Evolutionary conservation across 75 land plant genomes (phyloP).

Genomic region (Ceratopteris richardii): DNA sequence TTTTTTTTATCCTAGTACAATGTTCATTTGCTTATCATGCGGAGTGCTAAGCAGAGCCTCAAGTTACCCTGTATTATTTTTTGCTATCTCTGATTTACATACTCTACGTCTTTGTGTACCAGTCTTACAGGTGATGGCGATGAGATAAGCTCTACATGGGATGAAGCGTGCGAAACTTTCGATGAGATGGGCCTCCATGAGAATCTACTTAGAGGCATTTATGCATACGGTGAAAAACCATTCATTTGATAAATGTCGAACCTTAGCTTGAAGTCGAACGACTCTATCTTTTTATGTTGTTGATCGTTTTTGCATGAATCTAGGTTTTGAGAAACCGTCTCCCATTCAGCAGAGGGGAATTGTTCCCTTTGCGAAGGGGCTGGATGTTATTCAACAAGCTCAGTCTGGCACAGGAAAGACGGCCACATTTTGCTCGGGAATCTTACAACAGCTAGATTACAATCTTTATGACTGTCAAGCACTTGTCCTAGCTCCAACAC

Average conservation of each 20-base stretch:
- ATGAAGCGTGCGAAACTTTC: constrained; percentile 55
- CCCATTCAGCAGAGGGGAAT: constrained; percentile 73
- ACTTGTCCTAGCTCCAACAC: constrained; percentile 58
- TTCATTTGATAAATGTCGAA: too few relatives aligned
- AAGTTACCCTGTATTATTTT: too few relatives aligned
- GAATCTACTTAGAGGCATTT: constrained; percentile 64
- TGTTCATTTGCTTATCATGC: too few relatives aligned
- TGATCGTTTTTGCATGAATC: too few relatives aligned
- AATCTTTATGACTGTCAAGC: constrained; percentile 50
- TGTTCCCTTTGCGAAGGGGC: constrained; percentile 59
- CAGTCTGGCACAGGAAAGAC: constrained; percentile 77
- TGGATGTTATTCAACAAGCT: constrained; percentile 60
- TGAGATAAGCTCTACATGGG: constrained; percentile 61
- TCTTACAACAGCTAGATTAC: constrained; percentile 61
- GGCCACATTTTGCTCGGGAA: constrained; percentile 67
- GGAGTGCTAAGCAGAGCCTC: too few relatives aligned
- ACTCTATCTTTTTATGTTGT: too few relatives aligned
- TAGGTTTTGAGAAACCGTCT: constrained; percentile 74
- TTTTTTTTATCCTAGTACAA: too few relatives aligned
- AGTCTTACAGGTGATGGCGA: constrained; percentile 33
- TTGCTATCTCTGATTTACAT: too few relatives aligned
- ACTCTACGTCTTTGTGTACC: too few relatives aligned
- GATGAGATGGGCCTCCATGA: constrained; percentile 61
- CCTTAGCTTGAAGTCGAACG: too few relatives aligned
- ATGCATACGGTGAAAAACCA: constrained; percentile 61